Evolutionary conservation across 2,329 filamentous ascomycete genomes (phyloP).

Genomic region (Coniochaeta prunicola): DNA sequence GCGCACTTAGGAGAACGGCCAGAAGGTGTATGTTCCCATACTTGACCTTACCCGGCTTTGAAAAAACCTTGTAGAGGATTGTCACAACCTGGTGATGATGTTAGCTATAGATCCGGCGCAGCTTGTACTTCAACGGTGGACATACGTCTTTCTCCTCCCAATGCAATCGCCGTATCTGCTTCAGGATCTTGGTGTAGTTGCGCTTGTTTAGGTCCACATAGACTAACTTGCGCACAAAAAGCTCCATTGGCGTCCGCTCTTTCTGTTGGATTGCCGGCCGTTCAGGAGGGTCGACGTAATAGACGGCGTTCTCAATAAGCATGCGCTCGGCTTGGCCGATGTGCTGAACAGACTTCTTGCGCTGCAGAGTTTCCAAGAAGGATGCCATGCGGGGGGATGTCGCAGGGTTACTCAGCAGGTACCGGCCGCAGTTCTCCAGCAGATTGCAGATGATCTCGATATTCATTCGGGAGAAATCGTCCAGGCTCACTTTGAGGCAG

Average conservation of each 20-base stretch:
- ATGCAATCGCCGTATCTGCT: conserved; percentile 89
- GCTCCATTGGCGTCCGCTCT: conserved; percentile 85
- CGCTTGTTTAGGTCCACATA: conserved; percentile 93
- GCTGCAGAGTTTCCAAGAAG: conserved; percentile 88
- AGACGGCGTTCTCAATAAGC: conserved; percentile 96
- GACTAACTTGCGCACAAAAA: conserved; percentile 87
- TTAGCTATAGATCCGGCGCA: conserved; percentile 8
- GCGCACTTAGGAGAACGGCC: conserved; percentile 77
- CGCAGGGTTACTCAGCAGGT: conserved; percentile 84
- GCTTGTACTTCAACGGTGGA: neutral
- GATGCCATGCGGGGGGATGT: conserved; percentile 89
- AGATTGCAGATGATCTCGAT: conserved; percentile 97
- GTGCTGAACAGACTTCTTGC: conserved; percentile 93
- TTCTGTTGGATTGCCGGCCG: conserved; percentile 93
- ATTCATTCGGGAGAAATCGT: conserved; percentile 98
- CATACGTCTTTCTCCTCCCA: conserved; percentile 86
- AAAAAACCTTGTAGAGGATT: conserved; percentile 77
- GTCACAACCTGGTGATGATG: conserved; percentile 18
- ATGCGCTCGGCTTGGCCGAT: conserved; percentile 94
- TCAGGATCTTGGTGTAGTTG: conserved; percentile 87
- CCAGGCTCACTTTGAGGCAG: conserved; percentile 92
- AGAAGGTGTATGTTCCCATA: conserved; percentile 95
- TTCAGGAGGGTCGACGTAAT: conserved; percentile 94
- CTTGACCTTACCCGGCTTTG: conserved; percentile 94
- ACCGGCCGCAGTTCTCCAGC: conserved; percentile 92